A percentile compares a stretch with the other conserved stretches of the same genome.
Conservation (phyloP, 2,329 filamentous ascomycete species). For the Trichoderma koningiopsis region DNA sequence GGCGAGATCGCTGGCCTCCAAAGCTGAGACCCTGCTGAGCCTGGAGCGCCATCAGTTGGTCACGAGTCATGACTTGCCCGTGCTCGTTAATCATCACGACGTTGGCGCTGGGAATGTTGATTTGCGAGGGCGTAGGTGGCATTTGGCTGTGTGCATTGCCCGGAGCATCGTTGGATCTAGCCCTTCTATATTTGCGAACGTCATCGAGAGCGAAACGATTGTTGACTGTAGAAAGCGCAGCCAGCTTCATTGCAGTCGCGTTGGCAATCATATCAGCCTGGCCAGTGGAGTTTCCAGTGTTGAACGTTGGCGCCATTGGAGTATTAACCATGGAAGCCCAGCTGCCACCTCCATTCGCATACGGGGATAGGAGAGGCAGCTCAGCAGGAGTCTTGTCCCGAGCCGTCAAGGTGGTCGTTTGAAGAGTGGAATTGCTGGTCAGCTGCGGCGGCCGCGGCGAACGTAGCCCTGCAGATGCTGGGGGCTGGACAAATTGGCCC, state of each 20-base stretch:
- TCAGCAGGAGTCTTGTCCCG: conserved; percentile 67
- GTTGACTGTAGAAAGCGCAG: conserved; percentile 94
- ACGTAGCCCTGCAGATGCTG: conserved; percentile 71
- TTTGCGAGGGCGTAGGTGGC: conserved; percentile 68
- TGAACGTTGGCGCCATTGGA: conserved; percentile 89
- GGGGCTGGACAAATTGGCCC: conserved; percentile 91
- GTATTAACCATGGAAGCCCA: conserved; percentile 99
- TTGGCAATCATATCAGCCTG: conserved; percentile 99
- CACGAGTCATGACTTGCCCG: conserved; percentile 81
- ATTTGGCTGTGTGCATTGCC: conserved; percentile 62
- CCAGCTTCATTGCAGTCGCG: conserved; percentile 97
- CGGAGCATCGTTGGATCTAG: conserved; percentile 82
- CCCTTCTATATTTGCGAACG: conserved; percentile 91
- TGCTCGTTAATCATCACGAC: conserved; percentile 95
- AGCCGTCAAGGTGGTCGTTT: conserved; percentile 79
- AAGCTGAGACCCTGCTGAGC: conserved; percentile 65
- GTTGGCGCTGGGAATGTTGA: conserved; percentile 69
- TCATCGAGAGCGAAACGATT: conserved; percentile 97
- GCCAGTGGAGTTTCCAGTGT: conserved; percentile 51
- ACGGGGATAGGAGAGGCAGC: conserved; percentile 84
- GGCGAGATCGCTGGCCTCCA: conserved; percentile 75
- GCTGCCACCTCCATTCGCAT: conserved; percentile 71
- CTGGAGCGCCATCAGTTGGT: conserved; percentile 82
- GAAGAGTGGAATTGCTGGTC: conserved; percentile 69
- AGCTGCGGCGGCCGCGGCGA: conserved; percentile 77